Base-by-base conservation (phyloP, 176 grass and related monocot genomes). In the Oryza glaberrima region DNA sequence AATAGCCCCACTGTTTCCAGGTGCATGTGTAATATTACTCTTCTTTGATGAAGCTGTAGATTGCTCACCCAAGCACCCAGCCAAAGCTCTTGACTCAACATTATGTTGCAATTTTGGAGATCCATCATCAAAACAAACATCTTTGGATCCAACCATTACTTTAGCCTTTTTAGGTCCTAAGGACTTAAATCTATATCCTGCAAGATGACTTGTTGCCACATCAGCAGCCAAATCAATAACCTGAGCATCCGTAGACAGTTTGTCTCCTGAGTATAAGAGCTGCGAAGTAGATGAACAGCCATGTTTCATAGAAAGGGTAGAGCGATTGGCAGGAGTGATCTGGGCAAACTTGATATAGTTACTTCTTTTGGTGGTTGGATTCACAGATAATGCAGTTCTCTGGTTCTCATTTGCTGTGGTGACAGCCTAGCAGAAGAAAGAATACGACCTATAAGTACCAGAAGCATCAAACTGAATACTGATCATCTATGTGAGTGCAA, bases 261-360 rank as follows among this genome's bases (percentile, higher is more conserved):
- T 83, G 30, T 44, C 84, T 48, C 81, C 82, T 65, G 83, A 84
- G 73, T 72, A 76, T 63, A 71, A 36, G 38, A 34, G 85, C 58
- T 86, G 80, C 66, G 93, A 88, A 15, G 70, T 65, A 6, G 83
- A 82, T 46, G 76, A 67, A 43, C 78, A 83, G 25, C 41, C 48
- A 10, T 88, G 78, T 83, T 91, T 89, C 52, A 74, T 77, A 87
- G 89, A 77, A 89, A 89, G 83, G 35, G 79, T 90, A 77, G 93
- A 89, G 28, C 91, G 89, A 84, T 98, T 98, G 67, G 96, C 91
- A 78, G 96, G 96, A 79, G 87, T 88, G 70, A 94, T 94, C 48
- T 93, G 65, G 40, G 81, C 71, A 40, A 98, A 85, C 79, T 88
- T 81, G 82, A 70, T 61, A 88, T 73, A 90, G 54, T 83, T 89